Percentiles rank a stretch among this genome's conserved stretches.
phyloP scores from a whole-genome alignment of 2,329 filamentous ascomycete genomes.

The Diaporthe longicolla region DNA sequence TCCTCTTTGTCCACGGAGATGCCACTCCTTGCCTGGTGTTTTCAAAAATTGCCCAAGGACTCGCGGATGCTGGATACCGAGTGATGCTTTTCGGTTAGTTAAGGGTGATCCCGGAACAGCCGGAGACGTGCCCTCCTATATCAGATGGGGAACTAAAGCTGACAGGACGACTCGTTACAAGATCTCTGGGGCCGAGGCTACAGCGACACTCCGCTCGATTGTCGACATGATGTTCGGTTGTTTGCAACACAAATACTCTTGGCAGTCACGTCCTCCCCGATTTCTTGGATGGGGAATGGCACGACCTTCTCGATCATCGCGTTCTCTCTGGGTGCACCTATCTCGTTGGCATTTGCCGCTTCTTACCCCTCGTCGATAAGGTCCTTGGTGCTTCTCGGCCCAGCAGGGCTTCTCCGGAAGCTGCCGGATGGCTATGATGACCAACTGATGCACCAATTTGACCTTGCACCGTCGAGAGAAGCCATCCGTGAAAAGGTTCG shows the following conservation, averaged over 20 bases:
- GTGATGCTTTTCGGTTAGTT: constrained; percentile 78
- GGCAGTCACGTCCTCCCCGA: background rate
- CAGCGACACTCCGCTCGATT: background rate
- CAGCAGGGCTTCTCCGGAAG: constrained; percentile 2
- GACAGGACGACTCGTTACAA: background rate
- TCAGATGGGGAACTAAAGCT: background rate
- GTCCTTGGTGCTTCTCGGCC: background rate
- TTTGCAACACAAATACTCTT: background rate
- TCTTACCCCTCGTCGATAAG: background rate
- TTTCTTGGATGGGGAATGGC: background rate
- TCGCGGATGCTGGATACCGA: constrained; percentile 77
- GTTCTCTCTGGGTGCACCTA: background rate
- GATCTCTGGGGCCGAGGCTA: constrained; percentile 18
- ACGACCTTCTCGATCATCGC: background rate
- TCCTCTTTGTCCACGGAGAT: constrained; percentile 88
- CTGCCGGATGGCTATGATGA: constrained; percentile 1
- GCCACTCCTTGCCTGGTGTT: constrained; percentile 85
- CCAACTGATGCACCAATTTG: background rate
- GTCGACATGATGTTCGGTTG: constrained; percentile 2
- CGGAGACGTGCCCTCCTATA: background rate
- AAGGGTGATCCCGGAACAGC: background rate
- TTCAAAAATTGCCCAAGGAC: constrained; percentile 73
- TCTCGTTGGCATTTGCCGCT: background rate
- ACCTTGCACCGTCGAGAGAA: background rate
- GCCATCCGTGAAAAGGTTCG: background rate